Evolutionary conservation across 2,329 filamentous ascomycete genomes (phyloP).

Genomic region (Pseudogymnoascus sp.): DNA sequence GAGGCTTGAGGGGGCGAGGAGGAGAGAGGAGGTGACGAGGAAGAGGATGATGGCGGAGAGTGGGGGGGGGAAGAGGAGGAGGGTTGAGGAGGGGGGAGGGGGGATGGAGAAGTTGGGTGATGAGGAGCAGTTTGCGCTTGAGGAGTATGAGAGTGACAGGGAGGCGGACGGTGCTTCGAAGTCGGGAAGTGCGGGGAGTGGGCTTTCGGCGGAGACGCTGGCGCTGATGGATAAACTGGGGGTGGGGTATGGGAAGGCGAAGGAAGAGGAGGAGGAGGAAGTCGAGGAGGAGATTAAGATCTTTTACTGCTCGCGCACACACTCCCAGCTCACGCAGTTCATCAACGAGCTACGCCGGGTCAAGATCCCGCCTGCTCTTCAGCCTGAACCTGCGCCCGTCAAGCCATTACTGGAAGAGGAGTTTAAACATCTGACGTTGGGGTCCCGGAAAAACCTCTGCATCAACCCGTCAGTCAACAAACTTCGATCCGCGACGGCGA

Average conservation of each 20-base stretch:
- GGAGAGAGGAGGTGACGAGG: slow-evolving; percentile 46
- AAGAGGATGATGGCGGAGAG: slow-evolving; percentile 31
- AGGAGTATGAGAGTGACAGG: slow-evolving; percentile 59
- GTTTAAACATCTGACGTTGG: slow-evolving; percentile 58
- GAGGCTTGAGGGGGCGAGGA: slow-evolving; percentile 47
- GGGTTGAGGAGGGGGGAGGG: slow-evolving; percentile 22
- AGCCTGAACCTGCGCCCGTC: slow-evolving; percentile 25
- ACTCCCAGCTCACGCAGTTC: slow-evolving; percentile 66
- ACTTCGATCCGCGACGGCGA: slow-evolving; percentile 63
- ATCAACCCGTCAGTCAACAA: slow-evolving; percentile 77
- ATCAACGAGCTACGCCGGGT: slow-evolving; percentile 57
- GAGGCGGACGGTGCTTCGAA: slow-evolving; percentile 32
- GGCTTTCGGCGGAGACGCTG: slow-evolving; percentile 52
- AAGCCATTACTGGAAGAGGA: slow-evolving; percentile 38
- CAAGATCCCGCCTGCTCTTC: slow-evolving; percentile 50
- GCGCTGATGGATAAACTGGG: slow-evolving; percentile 52
- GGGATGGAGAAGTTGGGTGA: slow-evolving; percentile 42
- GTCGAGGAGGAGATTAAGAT: slow-evolving; percentile 53
- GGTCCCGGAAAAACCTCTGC: slow-evolving; percentile 65
- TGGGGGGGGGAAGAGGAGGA: slow-evolving; percentile 38
- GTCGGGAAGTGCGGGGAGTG: slow-evolving; percentile 29
- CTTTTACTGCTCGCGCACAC: slow-evolving; percentile 65
- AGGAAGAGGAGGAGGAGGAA: slow-evolving; percentile 39
- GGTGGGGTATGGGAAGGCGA: slow-evolving; percentile 25
- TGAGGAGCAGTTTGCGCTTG: slow-evolving; percentile 53